A percentile compares a stretch with the other conserved stretches of the same genome.
These are phyloP conservation scores for Pythium rhizo-oryzae DNA, from an alignment of 352 stramenopile species.

Conservation along the genomic window DNA sequence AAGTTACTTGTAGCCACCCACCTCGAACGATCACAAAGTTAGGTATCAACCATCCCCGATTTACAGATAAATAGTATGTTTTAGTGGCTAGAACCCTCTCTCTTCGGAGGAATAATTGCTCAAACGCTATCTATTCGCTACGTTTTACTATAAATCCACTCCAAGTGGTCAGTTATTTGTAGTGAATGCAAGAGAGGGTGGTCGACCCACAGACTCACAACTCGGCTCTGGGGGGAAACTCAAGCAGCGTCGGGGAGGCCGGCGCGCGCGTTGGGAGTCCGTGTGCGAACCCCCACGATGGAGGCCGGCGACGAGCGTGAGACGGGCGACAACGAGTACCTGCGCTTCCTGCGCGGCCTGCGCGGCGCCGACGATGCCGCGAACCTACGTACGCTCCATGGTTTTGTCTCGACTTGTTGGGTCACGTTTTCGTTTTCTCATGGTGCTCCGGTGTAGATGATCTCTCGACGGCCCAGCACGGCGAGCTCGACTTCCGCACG, in stretches of 20 bases:
- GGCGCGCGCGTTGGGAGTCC: too few species aligned
- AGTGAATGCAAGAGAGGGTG: too few species aligned
- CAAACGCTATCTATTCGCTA: too few species aligned
- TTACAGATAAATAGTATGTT: too few species aligned
- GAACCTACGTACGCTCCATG: constrained; percentile 18
- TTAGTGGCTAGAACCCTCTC: too few species aligned
- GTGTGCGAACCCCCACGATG: constrained; percentile 12
- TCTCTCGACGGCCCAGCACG: constrained; percentile 49
- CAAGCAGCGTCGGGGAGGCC: not conserved
- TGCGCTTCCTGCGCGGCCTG: constrained; percentile 76
- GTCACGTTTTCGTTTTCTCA: not conserved
- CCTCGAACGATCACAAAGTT: too few species aligned
- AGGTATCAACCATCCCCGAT: too few species aligned
- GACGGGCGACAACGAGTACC: constrained; percentile 67
- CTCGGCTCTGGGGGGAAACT: not conserved
- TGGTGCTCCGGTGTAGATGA: constrained; percentile 42
- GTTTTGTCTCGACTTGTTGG: not conserved
- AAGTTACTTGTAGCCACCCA: not conserved
- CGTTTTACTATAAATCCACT: too few species aligned
- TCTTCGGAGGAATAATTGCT: too few species aligned
- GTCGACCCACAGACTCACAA: too few species aligned
- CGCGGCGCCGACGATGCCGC: constrained; percentile 52
- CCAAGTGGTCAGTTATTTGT: too few species aligned
- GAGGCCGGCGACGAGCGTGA: constrained; percentile 36
- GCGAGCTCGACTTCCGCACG: constrained; percentile 76